Evolutionary conservation across 352 stramenopile species (phyloP).

Genomic region (Phytophthora fragariae): DNA sequence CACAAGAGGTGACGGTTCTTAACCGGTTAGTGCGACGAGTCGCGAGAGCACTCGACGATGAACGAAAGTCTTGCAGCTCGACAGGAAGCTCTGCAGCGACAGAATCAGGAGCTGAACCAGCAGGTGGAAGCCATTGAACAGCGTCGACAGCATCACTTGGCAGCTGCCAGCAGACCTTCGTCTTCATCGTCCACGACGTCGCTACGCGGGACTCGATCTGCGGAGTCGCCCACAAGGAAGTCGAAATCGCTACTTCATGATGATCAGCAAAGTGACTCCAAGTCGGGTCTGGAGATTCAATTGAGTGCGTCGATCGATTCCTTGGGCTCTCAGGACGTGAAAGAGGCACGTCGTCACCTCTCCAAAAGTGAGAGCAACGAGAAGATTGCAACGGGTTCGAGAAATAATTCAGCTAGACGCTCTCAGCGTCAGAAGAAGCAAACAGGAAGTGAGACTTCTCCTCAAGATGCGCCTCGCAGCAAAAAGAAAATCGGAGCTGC

Average conservation of each 20-base stretch:
- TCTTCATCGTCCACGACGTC: slow-evolving; percentile 27
- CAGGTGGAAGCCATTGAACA: slow-evolving; percentile 75
- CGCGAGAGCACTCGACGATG: slow-evolving; percentile 33
- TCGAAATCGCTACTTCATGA: neutral
- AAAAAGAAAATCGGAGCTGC: slow-evolving; percentile 12
- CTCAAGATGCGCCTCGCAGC: slow-evolving; percentile 21
- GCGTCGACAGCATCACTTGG: slow-evolving; percentile 59
- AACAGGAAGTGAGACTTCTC: slow-evolving; percentile 7
- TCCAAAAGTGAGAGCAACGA: slow-evolving; percentile 38
- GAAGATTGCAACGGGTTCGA: slow-evolving; percentile 7
- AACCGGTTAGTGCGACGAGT: slow-evolving; percentile 13
- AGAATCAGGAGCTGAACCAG: slow-evolving; percentile 74
- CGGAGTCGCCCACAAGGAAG: slow-evolving; percentile 12
- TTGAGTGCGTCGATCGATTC: slow-evolving; percentile 69
- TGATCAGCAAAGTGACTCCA: slow-evolving; percentile 11
- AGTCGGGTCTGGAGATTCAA: slow-evolving; percentile 46
- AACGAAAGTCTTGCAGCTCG: slow-evolving; percentile 67
- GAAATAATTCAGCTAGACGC: slow-evolving; percentile 24
- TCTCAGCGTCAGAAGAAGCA: slow-evolving; percentile 26
- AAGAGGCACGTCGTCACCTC: slow-evolving; percentile 24
- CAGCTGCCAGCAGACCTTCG: slow-evolving; percentile 16
- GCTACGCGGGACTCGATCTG: slow-evolving; percentile 26
- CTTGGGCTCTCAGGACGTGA: slow-evolving; percentile 37
- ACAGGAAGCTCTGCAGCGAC: slow-evolving; percentile 63
- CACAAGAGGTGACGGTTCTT: too few relatives aligned